A percentile compares a stretch with the other conserved stretches of the same genome.
These are phyloP conservation scores for Helicocarpus griseus DNA, from an alignment of 2,329 filamentous ascomycete genomes.

Conservation along the genomic window DNA sequence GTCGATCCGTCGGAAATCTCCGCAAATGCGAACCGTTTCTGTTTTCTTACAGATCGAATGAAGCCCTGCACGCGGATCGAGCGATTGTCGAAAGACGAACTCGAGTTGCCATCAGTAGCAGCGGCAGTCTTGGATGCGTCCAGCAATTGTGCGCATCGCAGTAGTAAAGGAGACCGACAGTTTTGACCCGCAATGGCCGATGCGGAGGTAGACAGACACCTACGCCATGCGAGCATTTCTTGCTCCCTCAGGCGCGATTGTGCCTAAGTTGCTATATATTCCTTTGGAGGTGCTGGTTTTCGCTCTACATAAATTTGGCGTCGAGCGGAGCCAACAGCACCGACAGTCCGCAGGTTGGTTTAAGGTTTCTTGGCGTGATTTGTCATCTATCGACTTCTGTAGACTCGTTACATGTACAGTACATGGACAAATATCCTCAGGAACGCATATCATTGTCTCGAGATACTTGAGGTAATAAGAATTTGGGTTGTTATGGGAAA, in stretches of 20 bases:
- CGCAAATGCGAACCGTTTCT: conserved; percentile 76
- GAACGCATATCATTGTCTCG: too few relatives aligned
- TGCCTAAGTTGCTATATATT: not conserved
- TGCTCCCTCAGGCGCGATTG: not conserved
- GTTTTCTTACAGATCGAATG: conserved; percentile 73
- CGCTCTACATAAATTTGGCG: not conserved
- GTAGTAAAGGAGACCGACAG: conserved; percentile 15
- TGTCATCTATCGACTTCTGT: too few relatives aligned
- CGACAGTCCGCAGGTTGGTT: too few relatives aligned
- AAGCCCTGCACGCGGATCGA: conserved; percentile 61
- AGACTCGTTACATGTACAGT: too few relatives aligned
- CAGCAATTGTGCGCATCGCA: conserved; percentile 32
- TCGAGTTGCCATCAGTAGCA: conserved; percentile 15
- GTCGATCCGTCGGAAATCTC: conserved; percentile 82
- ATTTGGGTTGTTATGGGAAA: too few relatives aligned
- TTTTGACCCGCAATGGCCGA: conserved; percentile 12
- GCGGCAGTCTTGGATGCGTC: conserved; percentile 16
- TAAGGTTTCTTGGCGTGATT: too few relatives aligned
- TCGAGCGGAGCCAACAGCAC: not conserved
- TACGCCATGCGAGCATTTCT: conserved; percentile 24
- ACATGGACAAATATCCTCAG: too few relatives aligned
- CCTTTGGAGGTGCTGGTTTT: not conserved
- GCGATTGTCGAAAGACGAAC: conserved; percentile 26
- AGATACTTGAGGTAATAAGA: too few relatives aligned
- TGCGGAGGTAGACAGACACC: conserved; percentile 28